These are phyloP conservation scores for Dissoconium aciculare DNA, from an alignment of 2,329 filamentous ascomycete genomes.

Conservation along the genomic window DNA sequence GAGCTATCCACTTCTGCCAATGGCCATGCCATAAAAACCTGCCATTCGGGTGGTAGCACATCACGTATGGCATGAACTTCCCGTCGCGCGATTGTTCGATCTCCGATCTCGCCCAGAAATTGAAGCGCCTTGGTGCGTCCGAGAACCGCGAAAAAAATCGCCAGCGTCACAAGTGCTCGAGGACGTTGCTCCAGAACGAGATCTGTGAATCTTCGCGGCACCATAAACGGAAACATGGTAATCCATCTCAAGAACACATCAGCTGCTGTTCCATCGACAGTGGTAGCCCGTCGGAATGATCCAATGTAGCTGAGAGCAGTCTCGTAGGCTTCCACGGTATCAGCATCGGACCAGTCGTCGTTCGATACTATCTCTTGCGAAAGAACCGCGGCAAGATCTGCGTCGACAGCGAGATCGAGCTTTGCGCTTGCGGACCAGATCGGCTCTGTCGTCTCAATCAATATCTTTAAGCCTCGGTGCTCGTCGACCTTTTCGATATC, in stretches of 20 bases:
- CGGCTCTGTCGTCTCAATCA: conserved; percentile 14
- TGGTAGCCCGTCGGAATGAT: conserved; percentile 15
- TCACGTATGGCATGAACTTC: conserved; percentile 18
- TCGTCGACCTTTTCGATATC: conserved; percentile 12
- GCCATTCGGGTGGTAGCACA: conserved; percentile 19
- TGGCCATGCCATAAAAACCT: conserved; percentile 21
- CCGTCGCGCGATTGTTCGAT: conserved; percentile 12
- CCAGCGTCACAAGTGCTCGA: conserved; percentile 23
- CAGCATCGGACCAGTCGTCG: conserved; percentile 10
- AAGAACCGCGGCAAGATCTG: conserved; percentile 13
- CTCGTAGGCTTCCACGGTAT: conserved; percentile 16
- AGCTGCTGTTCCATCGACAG: conserved; percentile 12
- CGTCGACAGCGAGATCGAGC: conserved; percentile 12
- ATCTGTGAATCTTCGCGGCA: conserved; percentile 20
- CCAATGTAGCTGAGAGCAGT: conserved; percentile 19
- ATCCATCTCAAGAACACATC: conserved; percentile 19
- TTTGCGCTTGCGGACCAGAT: conserved; percentile 12
- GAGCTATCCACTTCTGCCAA: conserved; percentile 12
- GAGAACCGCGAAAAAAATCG: conserved; percentile 23
- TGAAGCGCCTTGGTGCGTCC: conserved; percentile 17
- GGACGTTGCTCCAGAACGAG: conserved; percentile 20
- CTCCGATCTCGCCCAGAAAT: conserved; percentile 18
- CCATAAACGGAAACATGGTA: conserved; percentile 21
- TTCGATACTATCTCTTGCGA: conserved; percentile 12
- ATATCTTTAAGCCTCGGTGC: conserved; percentile 13